Base-by-base conservation (phyloP, 1,139 yeast species). In the Sugiyamaella pinicola region DNA sequence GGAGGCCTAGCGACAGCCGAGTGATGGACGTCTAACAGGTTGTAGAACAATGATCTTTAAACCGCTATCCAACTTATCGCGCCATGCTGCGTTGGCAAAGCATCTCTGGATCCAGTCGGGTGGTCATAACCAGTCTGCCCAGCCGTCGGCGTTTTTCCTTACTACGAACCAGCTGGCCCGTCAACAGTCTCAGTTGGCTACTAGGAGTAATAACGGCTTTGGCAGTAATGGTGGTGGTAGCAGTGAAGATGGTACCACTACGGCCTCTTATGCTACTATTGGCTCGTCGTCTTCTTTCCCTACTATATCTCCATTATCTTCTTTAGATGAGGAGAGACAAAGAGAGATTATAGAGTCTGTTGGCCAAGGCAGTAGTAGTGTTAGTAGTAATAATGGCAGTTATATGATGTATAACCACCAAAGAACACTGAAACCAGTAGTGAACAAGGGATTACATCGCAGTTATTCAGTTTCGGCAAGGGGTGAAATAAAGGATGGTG, bases 101-200 rank as follows among this genome's bases (percentile, higher is more conserved):
- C 63, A 65, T 48, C 58, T 71, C 28, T 70, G 72, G 69, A 37
- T 43, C 8, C 54, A 51, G 45, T 59, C 65, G 19, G 55, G 65
- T 12, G 55, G 66, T 15, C 48, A 52, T 31, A 57, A 61, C 49
- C 61, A 61, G 26, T 37, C 66, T 4, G 52, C 66, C 5, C 66
- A 65, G 52, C 70, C 69, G 49, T 69, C 72, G 26, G 67, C 70
- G 10, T 73, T 73, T 55, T 73, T 73, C 52, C 68, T 71, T 38
- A 66, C 75, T 13, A 73, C 76, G 3, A 69, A 66, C 46, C 74
- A 72, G 55, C 66, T 71, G 44, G 68, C 69, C 29, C 64, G 75
- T 21, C 75, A 71, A 55, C 74, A 72, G 59, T 63, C 67, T 7
- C 75, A 70, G 60, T 62, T 72, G 21, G 66, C 65, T 18, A 56